phyloP scores from a whole-genome alignment of 2,329 filamentous ascomycete genomes.

The Trichophyton benhamiae region DNA sequence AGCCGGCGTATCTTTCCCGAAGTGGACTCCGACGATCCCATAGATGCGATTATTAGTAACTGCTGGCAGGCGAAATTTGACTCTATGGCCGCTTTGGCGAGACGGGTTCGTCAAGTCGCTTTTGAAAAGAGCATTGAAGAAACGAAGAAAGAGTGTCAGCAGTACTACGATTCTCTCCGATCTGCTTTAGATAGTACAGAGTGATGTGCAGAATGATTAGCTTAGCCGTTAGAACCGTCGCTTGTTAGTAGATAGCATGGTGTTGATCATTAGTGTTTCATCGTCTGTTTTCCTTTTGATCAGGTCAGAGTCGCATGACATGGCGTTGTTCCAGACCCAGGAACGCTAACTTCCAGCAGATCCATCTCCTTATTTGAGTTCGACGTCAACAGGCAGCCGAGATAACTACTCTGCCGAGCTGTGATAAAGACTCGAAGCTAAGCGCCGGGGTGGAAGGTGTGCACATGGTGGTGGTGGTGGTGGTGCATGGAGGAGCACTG shows the following conservation, averaged over 20 bases:
- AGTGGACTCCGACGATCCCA: not conserved
- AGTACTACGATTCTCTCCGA: not conserved
- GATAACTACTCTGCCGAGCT: not conserved
- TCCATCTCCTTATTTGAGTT: not conserved
- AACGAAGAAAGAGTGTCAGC: not conserved
- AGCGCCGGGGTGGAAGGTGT: not conserved
- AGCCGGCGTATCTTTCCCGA: not conserved
- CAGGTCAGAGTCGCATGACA: not conserved
- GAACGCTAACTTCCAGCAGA: not conserved
- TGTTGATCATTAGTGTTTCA: not conserved
- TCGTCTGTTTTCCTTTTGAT: not conserved
- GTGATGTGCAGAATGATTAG: no score
- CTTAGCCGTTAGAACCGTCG: no score
- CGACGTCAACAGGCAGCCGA: not conserved
- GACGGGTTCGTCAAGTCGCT: not conserved
- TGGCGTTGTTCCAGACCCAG: not conserved
- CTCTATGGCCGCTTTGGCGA: not conserved
- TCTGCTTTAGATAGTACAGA: not conserved
- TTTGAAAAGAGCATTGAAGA: slow-evolving; percentile 6
- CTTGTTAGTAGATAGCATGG: no score
- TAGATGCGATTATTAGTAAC: not conserved
- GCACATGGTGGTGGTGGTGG: not conserved
- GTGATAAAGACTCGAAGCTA: not conserved
- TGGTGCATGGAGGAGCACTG: not conserved
- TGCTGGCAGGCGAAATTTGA: not conserved